phyloP scores from a whole-genome alignment of 306 rosid genomes.

The Arachis hypogaea region DNA sequence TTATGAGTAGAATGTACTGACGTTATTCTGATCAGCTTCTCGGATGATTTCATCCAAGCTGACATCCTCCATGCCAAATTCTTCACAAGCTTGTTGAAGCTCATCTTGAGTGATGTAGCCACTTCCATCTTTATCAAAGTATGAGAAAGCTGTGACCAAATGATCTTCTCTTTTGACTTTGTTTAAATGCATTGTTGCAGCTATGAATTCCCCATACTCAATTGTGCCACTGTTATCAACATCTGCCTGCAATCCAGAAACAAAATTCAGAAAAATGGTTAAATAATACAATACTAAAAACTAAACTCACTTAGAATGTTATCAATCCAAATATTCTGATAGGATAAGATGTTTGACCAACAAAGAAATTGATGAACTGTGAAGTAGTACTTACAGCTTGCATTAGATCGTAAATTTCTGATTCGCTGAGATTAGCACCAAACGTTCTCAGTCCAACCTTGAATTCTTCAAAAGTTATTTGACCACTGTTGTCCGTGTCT shows the following conservation, averaged over 20 bases:
- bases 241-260: slow-evolving; percentile 63
- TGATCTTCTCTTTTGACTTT: slow-evolving; percentile 66
- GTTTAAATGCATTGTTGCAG: slow-evolving; percentile 81
- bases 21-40: slow-evolving; percentile 78
- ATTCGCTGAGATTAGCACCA: slow-evolving; percentile 71
- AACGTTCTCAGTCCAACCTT: slow-evolving; percentile 63
- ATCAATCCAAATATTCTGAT: neutral
- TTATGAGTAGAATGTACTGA: slow-evolving; percentile 41
- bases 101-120: slow-evolving; percentile 84
- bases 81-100: slow-evolving; percentile 75
- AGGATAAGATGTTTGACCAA: neutral
- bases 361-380: slow-evolving; percentile 14
- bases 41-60: slow-evolving; percentile 67
- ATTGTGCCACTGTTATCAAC: slow-evolving; percentile 74
- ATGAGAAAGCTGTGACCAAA: slow-evolving; percentile 71
- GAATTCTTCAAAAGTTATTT: slow-evolving; percentile 74
- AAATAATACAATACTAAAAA: slow-evolving; percentile 2
- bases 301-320: neutral
- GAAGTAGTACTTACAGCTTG: slow-evolving; percentile 64
- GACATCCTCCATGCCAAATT: slow-evolving; percentile 64
- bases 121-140: slow-evolving; percentile 80
- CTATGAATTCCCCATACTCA: slow-evolving; percentile 82
- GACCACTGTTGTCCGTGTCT: slow-evolving; percentile 58
- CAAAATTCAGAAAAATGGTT: slow-evolving; percentile 1
- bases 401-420: slow-evolving; percentile 70